Percentiles rank a stretch among this genome's conserved stretches.
Conservation (phyloP, 2,329 filamentous ascomycete genomes). For the Aspergillus aculeatus region DNA sequence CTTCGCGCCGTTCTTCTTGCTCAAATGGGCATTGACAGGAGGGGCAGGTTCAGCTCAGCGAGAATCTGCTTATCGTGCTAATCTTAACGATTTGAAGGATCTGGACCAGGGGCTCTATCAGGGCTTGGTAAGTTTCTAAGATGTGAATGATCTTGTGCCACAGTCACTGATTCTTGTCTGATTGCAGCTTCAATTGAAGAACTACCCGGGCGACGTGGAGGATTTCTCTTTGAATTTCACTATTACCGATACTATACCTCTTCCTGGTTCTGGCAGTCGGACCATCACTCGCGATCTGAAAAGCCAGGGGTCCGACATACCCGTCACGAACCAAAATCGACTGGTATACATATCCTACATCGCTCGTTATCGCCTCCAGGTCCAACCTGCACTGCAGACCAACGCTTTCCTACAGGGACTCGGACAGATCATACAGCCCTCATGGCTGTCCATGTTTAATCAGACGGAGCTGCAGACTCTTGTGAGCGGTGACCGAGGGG, state of each 20-base stretch:
- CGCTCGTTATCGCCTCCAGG: slow-evolving; percentile 78
- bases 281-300: slow-evolving; percentile 74
- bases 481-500: slow-evolving; percentile 79
- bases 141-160: neutral
- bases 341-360: slow-evolving; percentile 93
- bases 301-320: slow-evolving; percentile 69
- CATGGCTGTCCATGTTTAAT: slow-evolving; percentile 98
- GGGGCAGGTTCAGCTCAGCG: slow-evolving; percentile 61
- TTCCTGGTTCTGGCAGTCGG: slow-evolving; percentile 54
- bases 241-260: slow-evolving; percentile 66
- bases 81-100: slow-evolving; percentile 88
- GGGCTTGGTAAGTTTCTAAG: slow-evolving; percentile 60
- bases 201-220: slow-evolving; percentile 75
- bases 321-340: slow-evolving; percentile 88
- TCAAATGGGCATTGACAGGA: slow-evolving; percentile 86
- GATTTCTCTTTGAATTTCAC: slow-evolving; percentile 87
- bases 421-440: slow-evolving; percentile 81
- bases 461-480: slow-evolving; percentile 91
- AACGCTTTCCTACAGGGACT: slow-evolving; percentile 84
- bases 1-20: slow-evolving; percentile 92
- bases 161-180: slow-evolving; percentile 6
- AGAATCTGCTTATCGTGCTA: slow-evolving; percentile 78
- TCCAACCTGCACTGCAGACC: slow-evolving; percentile 78
- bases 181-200: slow-evolving; percentile 66
- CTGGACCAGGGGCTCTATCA: slow-evolving; percentile 89